Conservation (phyloP, 192 early-diverging fungal genomes). For the Chytriomyces hyalinus region DNA sequence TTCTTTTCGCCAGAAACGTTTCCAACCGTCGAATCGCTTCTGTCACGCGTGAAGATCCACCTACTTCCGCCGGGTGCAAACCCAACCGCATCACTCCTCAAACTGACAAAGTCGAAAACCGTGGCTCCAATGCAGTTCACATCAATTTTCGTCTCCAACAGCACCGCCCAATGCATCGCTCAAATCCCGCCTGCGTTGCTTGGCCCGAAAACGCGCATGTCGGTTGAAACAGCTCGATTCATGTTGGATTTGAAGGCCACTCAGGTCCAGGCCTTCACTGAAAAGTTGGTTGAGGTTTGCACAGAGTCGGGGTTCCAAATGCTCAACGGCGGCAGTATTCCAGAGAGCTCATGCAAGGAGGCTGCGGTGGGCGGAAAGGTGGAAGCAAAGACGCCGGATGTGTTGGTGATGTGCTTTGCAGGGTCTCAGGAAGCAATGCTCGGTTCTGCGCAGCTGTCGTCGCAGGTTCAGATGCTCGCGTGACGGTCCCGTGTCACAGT, state of each 20-base stretch:
- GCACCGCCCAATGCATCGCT: conserved; percentile 41
- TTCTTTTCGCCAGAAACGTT: conserved; percentile 4
- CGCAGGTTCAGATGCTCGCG: no score
- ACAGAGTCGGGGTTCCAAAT: conserved; percentile 17
- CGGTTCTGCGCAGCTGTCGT: no score
- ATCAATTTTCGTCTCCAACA: conserved; percentile 37
- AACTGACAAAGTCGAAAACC: conserved; percentile 4
- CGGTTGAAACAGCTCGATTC: conserved; percentile 44
- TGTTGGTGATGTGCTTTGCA: no score
- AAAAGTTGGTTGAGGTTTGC: conserved; percentile 28
- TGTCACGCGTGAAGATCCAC: neutral
- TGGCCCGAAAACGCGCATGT: conserved; percentile 13
- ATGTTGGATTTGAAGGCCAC: conserved; percentile 29
- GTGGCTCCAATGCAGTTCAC: conserved; percentile 30
- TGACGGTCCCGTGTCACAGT: no score
- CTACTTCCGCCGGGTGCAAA: neutral
- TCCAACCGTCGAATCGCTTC: neutral
- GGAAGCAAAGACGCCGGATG: no score
- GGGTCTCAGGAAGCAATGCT: no score
- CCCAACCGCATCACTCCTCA: neutral
- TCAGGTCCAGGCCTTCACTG: conserved; percentile 23
- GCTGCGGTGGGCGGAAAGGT: no score
- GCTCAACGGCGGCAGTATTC: neutral
- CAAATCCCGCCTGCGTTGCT: conserved; percentile 29
- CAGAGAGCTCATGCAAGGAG: no score